Conservation (phyloP, 495 filamentous ascomycete species). For the Chaetomium cochliodes region DNA sequence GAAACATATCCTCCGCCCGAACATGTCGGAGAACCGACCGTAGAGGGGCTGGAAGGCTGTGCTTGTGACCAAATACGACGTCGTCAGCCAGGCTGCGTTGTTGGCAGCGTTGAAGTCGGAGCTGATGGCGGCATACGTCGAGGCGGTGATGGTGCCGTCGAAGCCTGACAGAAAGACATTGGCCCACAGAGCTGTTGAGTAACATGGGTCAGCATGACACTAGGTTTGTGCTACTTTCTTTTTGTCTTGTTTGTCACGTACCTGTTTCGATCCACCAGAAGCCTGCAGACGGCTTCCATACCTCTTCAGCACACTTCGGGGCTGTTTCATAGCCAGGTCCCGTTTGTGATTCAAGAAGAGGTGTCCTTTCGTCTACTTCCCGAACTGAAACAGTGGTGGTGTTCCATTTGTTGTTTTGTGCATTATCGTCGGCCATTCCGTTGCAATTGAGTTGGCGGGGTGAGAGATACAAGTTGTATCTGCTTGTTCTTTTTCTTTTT, state of each 20-base stretch:
- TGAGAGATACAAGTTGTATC: background rate
- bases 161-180: slow-evolving; percentile 66
- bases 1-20: slow-evolving; percentile 54
- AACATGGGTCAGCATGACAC: slow-evolving; percentile 21
- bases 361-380: slow-evolving; percentile 24
- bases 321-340: slow-evolving; percentile 30
- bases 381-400: background rate
- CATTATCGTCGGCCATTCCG: background rate
- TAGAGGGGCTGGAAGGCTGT: slow-evolving; percentile 60
- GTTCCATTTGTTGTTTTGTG: background rate
- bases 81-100: slow-evolving; percentile 65
- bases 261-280: slow-evolving; percentile 45
- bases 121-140: slow-evolving; percentile 65
- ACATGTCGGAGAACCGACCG: slow-evolving; percentile 52
- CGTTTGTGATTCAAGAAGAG: slow-evolving; percentile 27
- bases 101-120: slow-evolving; percentile 54
- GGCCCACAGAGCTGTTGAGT: slow-evolving; percentile 56
- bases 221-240: background rate
- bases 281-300: slow-evolving; percentile 33
- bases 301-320: slow-evolving; percentile 22
- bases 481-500: background rate
- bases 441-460: slow-evolving; percentile 3
- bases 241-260: slow-evolving; percentile 17
- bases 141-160: slow-evolving; percentile 64
- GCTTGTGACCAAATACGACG: slow-evolving; percentile 70